Percentiles rank a stretch among this genome's conserved stretches.
Conservation (phyloP, 2,329 filamentous ascomycete species). For the Alternaria consortialis region DNA sequence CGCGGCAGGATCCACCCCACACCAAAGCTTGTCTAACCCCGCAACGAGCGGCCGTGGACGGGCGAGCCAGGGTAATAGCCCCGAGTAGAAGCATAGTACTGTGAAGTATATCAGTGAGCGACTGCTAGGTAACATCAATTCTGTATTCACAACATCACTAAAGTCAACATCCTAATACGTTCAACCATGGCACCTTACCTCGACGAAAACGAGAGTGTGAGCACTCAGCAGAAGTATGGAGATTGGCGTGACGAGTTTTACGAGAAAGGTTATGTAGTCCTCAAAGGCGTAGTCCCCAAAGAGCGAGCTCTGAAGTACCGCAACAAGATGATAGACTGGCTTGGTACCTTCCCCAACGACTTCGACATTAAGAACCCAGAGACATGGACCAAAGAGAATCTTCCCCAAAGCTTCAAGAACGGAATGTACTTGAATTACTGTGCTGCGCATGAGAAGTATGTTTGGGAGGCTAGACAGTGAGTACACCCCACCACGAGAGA, state of each 20-base stretch:
- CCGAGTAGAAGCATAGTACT: background rate
- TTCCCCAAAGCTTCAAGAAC: conserved; percentile 47
- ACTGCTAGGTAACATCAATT: too few relatives aligned
- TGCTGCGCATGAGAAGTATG: conserved; percentile 55
- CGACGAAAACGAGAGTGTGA: conserved; percentile 3
- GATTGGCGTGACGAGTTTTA: conserved; percentile 46
- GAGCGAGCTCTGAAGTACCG: conserved; percentile 40
- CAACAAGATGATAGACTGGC: conserved; percentile 43
- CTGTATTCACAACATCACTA: background rate
- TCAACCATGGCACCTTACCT: conserved; percentile 13
- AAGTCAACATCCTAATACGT: background rate
- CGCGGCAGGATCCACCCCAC: background rate
- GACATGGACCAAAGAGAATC: conserved; percentile 57
- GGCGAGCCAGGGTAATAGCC: conserved; percentile 1
- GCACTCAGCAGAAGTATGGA: conserved; percentile 18
- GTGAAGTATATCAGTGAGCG: too few relatives aligned
- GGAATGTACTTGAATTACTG: conserved; percentile 54
- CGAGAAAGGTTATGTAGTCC: conserved; percentile 38
- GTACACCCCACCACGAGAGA: background rate
- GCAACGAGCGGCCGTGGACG: conserved; percentile 15
- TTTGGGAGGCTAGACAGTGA: conserved; percentile 53
- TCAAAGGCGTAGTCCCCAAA: conserved; percentile 34
- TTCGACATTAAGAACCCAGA: conserved; percentile 42
- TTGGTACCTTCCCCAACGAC: conserved; percentile 39
- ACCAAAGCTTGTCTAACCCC: conserved; percentile 1